Evolutionary conservation across 2,329 filamentous ascomycete genomes (phyloP).

Genomic region (Paraconiothyrium brasiliense): DNA sequence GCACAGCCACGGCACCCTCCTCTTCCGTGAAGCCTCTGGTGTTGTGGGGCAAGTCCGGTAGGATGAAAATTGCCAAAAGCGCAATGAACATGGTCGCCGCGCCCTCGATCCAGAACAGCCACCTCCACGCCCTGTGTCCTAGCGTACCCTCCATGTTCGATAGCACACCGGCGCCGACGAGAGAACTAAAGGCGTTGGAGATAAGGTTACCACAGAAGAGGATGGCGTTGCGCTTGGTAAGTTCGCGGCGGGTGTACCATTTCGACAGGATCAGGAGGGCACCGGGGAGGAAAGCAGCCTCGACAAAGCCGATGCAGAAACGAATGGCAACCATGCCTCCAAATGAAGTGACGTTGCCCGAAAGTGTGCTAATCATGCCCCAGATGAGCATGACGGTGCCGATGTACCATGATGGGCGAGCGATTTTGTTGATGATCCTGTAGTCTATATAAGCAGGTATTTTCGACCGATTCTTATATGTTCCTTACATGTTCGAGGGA

Average conservation of each 20-base stretch:
- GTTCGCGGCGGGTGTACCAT: slow-evolving; percentile 70
- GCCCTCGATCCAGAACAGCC: slow-evolving; percentile 54
- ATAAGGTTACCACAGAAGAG: slow-evolving; percentile 55
- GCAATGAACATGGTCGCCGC: slow-evolving; percentile 46
- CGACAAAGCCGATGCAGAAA: slow-evolving; percentile 51
- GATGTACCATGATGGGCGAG: slow-evolving; percentile 48
- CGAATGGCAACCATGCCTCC: slow-evolving; percentile 50
- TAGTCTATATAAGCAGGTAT: background rate
- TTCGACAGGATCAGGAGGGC: slow-evolving; percentile 70
- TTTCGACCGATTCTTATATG: background rate
- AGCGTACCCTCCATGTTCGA: slow-evolving; percentile 47
- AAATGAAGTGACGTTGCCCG: slow-evolving; percentile 44
- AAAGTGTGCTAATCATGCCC: slow-evolving; percentile 51
- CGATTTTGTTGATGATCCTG: slow-evolving; percentile 49
- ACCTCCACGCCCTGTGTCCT: slow-evolving; percentile 52
- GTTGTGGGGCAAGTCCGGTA: slow-evolving; percentile 49
- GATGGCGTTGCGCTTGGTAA: slow-evolving; percentile 51
- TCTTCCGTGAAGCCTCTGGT: slow-evolving; percentile 58
- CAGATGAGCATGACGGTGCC: slow-evolving; percentile 49
- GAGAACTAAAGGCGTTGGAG: slow-evolving; percentile 56
- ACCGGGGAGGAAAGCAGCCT: slow-evolving; percentile 66
- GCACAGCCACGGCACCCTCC: slow-evolving; percentile 54
- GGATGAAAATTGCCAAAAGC: slow-evolving; percentile 41
- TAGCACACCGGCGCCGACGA: slow-evolving; percentile 55
- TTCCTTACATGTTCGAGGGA: slow-evolving; percentile 54